phyloP scores from a whole-genome alignment of 192 early-diverging fungal species.

The Backusella westeae region DNA sequence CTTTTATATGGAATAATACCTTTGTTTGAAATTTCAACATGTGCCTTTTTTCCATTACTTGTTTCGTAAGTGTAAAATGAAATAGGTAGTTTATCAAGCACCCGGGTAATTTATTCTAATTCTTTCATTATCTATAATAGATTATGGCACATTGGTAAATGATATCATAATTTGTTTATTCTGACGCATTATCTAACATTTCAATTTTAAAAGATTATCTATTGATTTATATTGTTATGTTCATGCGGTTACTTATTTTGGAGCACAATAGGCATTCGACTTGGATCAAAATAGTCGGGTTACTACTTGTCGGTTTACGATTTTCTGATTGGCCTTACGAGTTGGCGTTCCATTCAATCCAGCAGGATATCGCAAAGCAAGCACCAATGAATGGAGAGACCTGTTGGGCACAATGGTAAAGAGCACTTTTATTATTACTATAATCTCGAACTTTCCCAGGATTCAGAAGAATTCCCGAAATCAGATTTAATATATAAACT shows the following conservation, averaged over 20 bases:
- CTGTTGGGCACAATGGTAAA: conserved; percentile 31
- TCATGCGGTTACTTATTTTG: conserved; percentile 26
- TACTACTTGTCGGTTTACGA: conserved; percentile 18
- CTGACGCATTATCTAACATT: background rate
- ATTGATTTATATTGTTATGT: conserved; percentile 30
- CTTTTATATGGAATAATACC: conserved; percentile 27
- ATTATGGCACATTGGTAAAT: conserved; percentile 25
- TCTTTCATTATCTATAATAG: conserved; percentile 3
- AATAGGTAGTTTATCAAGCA: background rate
- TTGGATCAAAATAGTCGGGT: conserved; percentile 29
- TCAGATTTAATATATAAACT: background rate
- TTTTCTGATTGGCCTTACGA: conserved; percentile 37
- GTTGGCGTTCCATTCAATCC: conserved; percentile 18
- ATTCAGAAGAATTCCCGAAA: background rate
- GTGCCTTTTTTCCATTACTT: conserved; percentile 27
- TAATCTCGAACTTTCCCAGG: background rate
- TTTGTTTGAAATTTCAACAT: conserved; percentile 27
- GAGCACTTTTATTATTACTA: background rate
- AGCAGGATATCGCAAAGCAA: background rate
- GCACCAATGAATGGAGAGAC: conserved; percentile 9
- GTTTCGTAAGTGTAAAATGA: conserved; percentile 30
- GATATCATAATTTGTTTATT: background rate
- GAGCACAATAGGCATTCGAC: conserved; percentile 16
- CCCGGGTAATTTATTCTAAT: conserved; percentile 6
- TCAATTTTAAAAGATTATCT: conserved; percentile 13